Conservation (phyloP, 257 asterid species). For the Petunia axillaris region DNA sequence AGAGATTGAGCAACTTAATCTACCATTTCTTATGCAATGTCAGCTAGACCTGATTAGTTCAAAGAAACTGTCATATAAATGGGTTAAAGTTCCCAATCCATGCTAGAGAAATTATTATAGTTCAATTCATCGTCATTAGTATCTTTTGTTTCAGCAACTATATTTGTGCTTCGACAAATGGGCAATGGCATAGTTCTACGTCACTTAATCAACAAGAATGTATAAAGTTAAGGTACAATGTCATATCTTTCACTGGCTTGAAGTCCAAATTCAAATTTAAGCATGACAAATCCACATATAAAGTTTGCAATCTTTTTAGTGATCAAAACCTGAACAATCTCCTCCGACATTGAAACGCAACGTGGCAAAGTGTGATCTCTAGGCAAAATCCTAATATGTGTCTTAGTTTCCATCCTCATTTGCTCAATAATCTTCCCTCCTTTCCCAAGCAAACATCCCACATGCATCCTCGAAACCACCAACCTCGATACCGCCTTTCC, state of each 20-base stretch:
- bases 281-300: neutral
- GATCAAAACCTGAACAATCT: conserved; percentile 90
- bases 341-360: conserved; percentile 87
- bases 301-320: neutral
- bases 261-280: conserved; percentile 19
- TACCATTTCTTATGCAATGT: neutral
- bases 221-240: neutral
- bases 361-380: conserved; percentile 82
- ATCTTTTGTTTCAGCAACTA: conserved; percentile 1
- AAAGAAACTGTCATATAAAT: neutral
- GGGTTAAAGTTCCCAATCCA: neutral
- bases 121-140: neutral
- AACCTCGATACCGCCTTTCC: conserved; percentile 72
- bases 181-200: neutral
- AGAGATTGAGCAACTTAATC: too few species aligned
- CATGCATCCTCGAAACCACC: conserved; percentile 86
- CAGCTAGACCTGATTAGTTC: neutral
- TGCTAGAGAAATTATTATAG: neutral
- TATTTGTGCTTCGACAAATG: neutral
- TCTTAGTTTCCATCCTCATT: conserved; percentile 88
- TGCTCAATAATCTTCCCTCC: conserved; percentile 97
- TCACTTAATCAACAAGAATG: conserved; percentile 2
- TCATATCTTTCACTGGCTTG: conserved; percentile 4
- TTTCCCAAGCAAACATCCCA: conserved; percentile 90
- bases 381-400: conserved; percentile 89